Evolutionary conservation across 805 yeast genomes (phyloP), one percentile per base, ranked within the genome.

Genomic region (Cyberlindnera mycetangii): DNA sequence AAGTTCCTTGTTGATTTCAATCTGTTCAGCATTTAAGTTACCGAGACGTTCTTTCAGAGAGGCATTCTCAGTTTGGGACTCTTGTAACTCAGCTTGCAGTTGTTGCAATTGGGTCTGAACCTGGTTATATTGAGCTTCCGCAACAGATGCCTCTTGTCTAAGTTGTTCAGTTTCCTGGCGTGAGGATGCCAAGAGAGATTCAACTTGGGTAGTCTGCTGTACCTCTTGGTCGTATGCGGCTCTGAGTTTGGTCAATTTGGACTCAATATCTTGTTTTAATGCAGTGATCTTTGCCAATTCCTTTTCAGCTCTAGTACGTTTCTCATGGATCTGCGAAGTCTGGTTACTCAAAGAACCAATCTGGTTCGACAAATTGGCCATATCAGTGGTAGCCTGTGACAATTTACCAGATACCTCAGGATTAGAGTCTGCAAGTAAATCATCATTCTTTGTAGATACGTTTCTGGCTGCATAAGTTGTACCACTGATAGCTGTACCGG

Each of bases 311-410:
- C 81, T 76, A 16, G 76, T 69, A 50, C 88, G 82, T 65, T 85
- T 85, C 18, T 78, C 84, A 48, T 82, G 82, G 24, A 85, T 72
- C 14, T 73, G 75, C 1, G 85, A 71, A 2, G 95, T 86, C 64
- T 89, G 96, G 18, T 74, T 66, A 1, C 89, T 76, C 51, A 92
- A 69, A 0, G 96, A 85, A 51, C 80, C 80, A 51, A 88, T 83
- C 67, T 90, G 96, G 55, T 83, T 87, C 0, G 95, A 85, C 33
- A 86, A 72, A 54, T 90, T 88, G 14, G 95, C 96, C 62, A 89
- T 76, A 55, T 88, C 96, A 7, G 89, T 77, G 7, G 93, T 80
- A 4, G 96, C 92, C 48, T 78, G 77, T 1, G 95, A 80, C 39
- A 89, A 68, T 57, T 83, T 80, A 22, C 81, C 79, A 1, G 87